Conservation (phyloP, 139 green algal genomes). For the Picochlorum sp. region DNA sequence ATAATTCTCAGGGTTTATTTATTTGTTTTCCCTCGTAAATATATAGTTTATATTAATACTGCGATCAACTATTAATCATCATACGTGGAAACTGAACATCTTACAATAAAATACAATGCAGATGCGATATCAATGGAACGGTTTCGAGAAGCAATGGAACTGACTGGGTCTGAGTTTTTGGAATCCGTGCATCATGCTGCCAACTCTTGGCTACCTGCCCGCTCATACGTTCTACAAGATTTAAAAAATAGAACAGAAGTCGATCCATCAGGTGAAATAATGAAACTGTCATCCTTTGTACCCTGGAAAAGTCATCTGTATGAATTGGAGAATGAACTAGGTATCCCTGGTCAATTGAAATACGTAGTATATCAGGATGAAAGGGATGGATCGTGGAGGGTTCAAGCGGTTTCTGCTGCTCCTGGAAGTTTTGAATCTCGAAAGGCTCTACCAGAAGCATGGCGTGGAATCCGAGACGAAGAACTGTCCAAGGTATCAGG, state of each 20-base stretch:
- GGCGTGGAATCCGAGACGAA: constrained; percentile 79
- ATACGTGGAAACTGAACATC: background rate
- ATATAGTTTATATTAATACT: background rate
- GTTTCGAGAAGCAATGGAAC: constrained; percentile 74
- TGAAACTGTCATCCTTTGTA: constrained; percentile 43
- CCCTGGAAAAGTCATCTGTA: constrained; percentile 98
- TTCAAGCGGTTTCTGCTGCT: constrained; percentile 67
- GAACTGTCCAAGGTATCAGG: constrained; percentile 57
- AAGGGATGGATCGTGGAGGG: constrained; percentile 64
- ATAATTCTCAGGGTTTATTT: background rate
- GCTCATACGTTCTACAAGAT: constrained; percentile 44
- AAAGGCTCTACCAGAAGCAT: constrained; percentile 66
- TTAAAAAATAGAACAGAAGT: constrained; percentile 32
- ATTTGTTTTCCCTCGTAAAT: background rate
- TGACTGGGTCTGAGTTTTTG: constrained; percentile 81
- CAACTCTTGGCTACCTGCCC: constrained; percentile 76
- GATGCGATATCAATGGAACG: constrained; percentile 34
- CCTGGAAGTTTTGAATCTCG: constrained; percentile 75
- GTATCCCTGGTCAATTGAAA: constrained; percentile 30
- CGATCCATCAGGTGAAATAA: constrained; percentile 50
- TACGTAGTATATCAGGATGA: constrained; percentile 70
- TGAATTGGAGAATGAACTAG: constrained; percentile 80
- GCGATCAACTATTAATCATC: background rate
- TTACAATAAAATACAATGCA: too few species aligned
- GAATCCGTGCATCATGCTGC: constrained; percentile 45